These are phyloP conservation scores for Berberis vulgaris DNA, from an alignment of 164 flowering plant species.

Conservation along the genomic window DNA sequence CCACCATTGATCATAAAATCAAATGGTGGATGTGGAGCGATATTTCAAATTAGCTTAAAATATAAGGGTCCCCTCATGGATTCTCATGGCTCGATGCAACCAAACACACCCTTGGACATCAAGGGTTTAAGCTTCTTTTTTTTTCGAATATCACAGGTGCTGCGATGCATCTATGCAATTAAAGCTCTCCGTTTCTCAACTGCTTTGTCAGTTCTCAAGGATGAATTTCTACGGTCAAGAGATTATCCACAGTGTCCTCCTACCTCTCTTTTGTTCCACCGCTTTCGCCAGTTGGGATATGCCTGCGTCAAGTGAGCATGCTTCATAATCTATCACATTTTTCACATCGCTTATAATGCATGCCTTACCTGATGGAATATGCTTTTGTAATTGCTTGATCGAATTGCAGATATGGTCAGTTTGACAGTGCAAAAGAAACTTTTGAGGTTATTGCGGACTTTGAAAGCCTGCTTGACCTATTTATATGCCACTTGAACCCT, in stretches of 20 bases:
- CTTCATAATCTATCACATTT: background rate
- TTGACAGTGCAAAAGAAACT: slow-evolving; percentile 98
- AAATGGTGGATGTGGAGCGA: too few relatives aligned
- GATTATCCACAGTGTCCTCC: slow-evolving; percentile 98
- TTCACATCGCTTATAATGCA: background rate
- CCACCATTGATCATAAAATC: too few relatives aligned
- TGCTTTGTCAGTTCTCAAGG: slow-evolving; percentile 89
- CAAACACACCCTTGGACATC: background rate
- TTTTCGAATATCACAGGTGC: slow-evolving; percentile 38
- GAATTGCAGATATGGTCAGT: slow-evolving; percentile 86
- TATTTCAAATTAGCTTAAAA: too few relatives aligned
- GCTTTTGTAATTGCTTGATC: background rate
- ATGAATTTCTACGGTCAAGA: slow-evolving; percentile 94
- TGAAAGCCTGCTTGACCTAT: slow-evolving; percentile 94
- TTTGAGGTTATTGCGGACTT: slow-evolving; percentile 94
- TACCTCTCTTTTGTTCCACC: slow-evolving; percentile 91
- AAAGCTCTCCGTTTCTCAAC: slow-evolving; percentile 94
- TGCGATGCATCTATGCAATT: slow-evolving; percentile 84
- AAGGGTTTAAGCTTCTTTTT: slow-evolving; percentile 10
- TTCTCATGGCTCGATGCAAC: background rate
- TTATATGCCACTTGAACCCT: slow-evolving; percentile 97
- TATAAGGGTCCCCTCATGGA: too few relatives aligned
- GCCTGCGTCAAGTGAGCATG: slow-evolving; percentile 79
- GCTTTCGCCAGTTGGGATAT: slow-evolving; percentile 94
- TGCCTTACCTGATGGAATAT: background rate